Evolutionary conservation across 1,284 basidiomycete species (phyloP).

Genomic region (Thelephora terrestris): DNA sequence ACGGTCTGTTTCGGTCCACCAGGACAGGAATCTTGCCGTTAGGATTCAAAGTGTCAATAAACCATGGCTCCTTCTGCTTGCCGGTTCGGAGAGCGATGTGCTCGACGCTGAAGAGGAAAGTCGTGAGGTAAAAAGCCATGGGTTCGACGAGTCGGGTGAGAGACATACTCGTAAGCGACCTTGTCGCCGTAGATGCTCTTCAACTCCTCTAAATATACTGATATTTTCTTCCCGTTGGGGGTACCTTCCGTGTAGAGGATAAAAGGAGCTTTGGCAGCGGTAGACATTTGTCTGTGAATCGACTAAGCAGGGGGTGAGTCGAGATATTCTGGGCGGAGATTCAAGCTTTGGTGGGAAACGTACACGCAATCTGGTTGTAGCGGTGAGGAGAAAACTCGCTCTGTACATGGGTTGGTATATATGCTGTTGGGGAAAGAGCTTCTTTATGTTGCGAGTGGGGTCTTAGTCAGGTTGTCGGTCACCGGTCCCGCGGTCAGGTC

Average conservation of each 20-base stretch:
- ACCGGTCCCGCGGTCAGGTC: no score
- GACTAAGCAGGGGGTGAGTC: neutral
- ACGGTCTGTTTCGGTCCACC: conserved; percentile 26
- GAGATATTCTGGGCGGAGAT: no score
- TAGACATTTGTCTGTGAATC: conserved; percentile 9
- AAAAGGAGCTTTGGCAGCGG: conserved; percentile 31
- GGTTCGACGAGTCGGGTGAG: neutral
- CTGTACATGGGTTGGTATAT: no score
- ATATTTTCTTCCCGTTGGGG: conserved; percentile 57
- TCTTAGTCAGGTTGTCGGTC: no score
- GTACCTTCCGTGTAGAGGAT: conserved; percentile 55
- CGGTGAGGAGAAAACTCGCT: no score
- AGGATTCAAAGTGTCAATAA: conserved; percentile 43
- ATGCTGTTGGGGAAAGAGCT: no score
- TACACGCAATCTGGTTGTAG: no score
- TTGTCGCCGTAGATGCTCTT: conserved; percentile 19
- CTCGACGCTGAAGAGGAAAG: conserved; percentile 25
- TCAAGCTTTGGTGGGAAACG: no score
- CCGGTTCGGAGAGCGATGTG: conserved; percentile 30
- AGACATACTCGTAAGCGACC: conserved; percentile 20
- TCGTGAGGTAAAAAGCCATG: neutral
- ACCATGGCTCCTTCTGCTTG: conserved; percentile 45
- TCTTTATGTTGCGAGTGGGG: no score
- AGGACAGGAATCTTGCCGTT: conserved; percentile 51
- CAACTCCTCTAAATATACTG: conserved; percentile 24